Percentiles rank a stretch among this genome's conserved stretches.
phyloP scores from a whole-genome alignment of 306 rosid genomes.

The Rosa multiflora region DNA sequence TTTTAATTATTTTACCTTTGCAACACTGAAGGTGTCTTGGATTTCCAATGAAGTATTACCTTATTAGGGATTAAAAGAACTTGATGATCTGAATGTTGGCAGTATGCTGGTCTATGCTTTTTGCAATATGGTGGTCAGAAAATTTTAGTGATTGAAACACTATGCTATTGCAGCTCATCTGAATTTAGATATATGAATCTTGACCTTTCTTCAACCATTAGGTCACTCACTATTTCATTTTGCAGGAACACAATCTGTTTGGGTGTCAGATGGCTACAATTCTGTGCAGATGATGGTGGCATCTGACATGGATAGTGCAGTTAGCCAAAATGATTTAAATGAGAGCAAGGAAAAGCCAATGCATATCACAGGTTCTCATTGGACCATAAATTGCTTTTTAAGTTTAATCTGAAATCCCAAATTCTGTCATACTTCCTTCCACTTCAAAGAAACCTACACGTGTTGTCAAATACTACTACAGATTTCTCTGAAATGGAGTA shows the following conservation, averaged over 20 bases:
- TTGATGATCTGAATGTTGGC: background rate
- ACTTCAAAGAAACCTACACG: background rate
- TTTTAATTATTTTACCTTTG: slow-evolving; percentile 14
- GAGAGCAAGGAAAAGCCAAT: slow-evolving; percentile 49
- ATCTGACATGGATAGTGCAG: slow-evolving; percentile 49
- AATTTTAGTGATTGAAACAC: background rate
- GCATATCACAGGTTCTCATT: slow-evolving; percentile 58
- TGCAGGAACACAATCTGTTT: slow-evolving; percentile 72
- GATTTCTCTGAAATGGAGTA: background rate
- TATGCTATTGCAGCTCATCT: slow-evolving; percentile 3
- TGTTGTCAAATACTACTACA: background rate
- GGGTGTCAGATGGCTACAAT: slow-evolving; percentile 81
- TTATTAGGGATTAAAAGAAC: background rate
- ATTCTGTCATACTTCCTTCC: background rate
- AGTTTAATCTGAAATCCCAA: slow-evolving; percentile 5
- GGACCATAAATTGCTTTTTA: slow-evolving; percentile 24
- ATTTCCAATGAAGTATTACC: background rate
- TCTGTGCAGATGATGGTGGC: slow-evolving; percentile 60
- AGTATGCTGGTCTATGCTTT: slow-evolving; percentile 8
- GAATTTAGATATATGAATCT: slow-evolving; percentile 17
- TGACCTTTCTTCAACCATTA: slow-evolving; percentile 11
- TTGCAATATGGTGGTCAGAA: background rate
- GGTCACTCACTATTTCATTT: slow-evolving; percentile 15
- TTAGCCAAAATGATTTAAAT: slow-evolving; percentile 41
- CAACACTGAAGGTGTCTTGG: slow-evolving; percentile 16